These are phyloP conservation scores for Cokeromyces recurvatus DNA, from an alignment of 371 early-diverging fungal genomes.

Conservation along the genomic window DNA sequence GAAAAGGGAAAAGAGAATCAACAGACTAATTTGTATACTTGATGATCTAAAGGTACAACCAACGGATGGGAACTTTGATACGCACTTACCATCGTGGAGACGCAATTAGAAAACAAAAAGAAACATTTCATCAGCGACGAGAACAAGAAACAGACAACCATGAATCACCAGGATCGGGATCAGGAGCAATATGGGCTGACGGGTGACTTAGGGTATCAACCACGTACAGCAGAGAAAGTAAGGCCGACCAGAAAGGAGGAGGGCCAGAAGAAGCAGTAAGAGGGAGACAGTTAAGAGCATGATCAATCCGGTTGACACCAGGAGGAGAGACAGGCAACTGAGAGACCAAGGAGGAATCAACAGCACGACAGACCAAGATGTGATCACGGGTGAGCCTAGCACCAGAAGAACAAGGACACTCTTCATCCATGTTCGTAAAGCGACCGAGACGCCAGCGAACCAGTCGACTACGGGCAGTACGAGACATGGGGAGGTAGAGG, in stretches of 20 bases:
- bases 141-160: background rate
- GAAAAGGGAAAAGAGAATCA: no score
- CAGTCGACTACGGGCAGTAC: conserved; percentile 2
- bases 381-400: background rate
- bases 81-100: background rate
- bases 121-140: background rate
- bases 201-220: background rate
- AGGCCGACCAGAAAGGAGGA: background rate
- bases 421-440: background rate
- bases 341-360: background rate
- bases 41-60: background rate
- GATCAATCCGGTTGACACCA: background rate
- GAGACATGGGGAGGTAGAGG: background rate
- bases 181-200: background rate
- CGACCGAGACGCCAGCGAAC: conserved; percentile 13
- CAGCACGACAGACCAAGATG: background rate
- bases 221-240: background rate
- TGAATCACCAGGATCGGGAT: background rate
- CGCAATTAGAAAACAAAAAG: background rate
- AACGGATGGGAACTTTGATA: background rate
- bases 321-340: background rate
- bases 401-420: background rate
- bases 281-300: background rate
- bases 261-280: background rate
- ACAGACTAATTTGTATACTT: no score